These are phyloP conservation scores for Solanum verrucosum DNA, from an alignment of 257 asterid genomes.

Conservation along the genomic window DNA sequence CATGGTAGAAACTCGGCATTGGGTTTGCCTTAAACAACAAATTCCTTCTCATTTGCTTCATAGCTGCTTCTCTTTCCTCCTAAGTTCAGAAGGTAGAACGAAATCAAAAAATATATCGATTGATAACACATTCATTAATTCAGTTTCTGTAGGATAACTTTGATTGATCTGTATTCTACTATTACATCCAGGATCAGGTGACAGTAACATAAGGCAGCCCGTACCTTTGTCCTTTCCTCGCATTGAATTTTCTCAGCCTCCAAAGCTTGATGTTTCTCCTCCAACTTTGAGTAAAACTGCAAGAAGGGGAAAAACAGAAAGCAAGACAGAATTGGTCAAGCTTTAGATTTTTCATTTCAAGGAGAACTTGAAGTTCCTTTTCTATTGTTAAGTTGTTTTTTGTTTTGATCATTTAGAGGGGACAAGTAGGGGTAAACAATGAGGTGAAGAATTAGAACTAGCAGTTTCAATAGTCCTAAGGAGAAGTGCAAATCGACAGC, in stretches of 20 bases:
- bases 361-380: background rate
- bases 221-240: slow-evolving; percentile 72
- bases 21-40: slow-evolving; percentile 77
- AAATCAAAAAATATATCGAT: background rate
- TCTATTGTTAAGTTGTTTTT: background rate
- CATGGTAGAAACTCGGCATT: slow-evolving; percentile 89
- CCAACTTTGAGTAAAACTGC: slow-evolving; percentile 63
- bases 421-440: background rate
- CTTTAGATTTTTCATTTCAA: background rate
- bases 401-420: background rate
- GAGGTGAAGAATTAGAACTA: background rate
- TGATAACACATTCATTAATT: background rate
- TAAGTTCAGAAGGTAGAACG: slow-evolving; percentile 14
- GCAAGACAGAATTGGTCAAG: background rate
- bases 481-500: background rate
- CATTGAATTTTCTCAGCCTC: slow-evolving; percentile 61
- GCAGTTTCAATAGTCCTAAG: background rate
- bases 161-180: background rate
- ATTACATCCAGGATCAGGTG: background rate
- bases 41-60: slow-evolving; percentile 68
- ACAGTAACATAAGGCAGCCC: background rate
- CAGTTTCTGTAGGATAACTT: background rate
- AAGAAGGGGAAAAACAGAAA: background rate
- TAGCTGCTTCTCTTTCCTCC: slow-evolving; percentile 74
- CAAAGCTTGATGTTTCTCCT: slow-evolving; percentile 79